Percentiles rank a stretch among this genome's conserved stretches.
These are phyloP conservation scores for Beauveria rudraprayagi DNA, from an alignment of 2,329 filamentous ascomycete species.

Conservation along the genomic window DNA sequence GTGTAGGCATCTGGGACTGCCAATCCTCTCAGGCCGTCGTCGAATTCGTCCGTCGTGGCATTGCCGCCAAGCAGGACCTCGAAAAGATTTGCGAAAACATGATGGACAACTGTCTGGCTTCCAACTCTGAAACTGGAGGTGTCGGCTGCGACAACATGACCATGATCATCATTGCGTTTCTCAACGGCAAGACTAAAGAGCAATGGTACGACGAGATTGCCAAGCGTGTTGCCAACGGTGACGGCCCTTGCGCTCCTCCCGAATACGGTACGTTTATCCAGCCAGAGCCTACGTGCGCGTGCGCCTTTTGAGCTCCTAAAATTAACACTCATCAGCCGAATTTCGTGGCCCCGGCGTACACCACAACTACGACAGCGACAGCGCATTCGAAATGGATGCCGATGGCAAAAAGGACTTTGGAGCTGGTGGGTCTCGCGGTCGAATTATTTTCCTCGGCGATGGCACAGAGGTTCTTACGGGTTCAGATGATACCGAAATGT, in stretches of 20 bases:
- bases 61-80: slow-evolving; percentile 91
- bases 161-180: slow-evolving; percentile 82
- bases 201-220: slow-evolving; percentile 98
- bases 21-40: slow-evolving; percentile 96
- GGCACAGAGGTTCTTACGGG: slow-evolving; percentile 88
- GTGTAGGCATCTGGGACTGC: slow-evolving; percentile 94
- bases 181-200: slow-evolving; percentile 88
- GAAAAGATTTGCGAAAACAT: slow-evolving; percentile 98
- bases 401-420: slow-evolving; percentile 58
- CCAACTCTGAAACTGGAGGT: slow-evolving; percentile 94
- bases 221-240: slow-evolving; percentile 88
- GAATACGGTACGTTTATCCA: slow-evolving; percentile 81
- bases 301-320: slow-evolving; percentile 21
- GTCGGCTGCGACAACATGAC: slow-evolving; percentile 99
- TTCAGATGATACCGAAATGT: slow-evolving; percentile 86
- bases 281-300: slow-evolving; percentile 30
- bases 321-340: slow-evolving; percentile 51
- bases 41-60: slow-evolving; percentile 93
- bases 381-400: slow-evolving; percentile 67
- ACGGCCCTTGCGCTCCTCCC: slow-evolving; percentile 95
- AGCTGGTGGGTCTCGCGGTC: slow-evolving; percentile 64
- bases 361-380: slow-evolving; percentile 72
- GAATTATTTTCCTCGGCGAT: slow-evolving; percentile 91
- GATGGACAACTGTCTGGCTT: slow-evolving; percentile 99
- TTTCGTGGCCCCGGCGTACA: slow-evolving; percentile 77